A percentile compares a stretch with the other conserved stretches of the same genome.
Conservation (phyloP, 1,284 basidiomycete species). For the Leccinum subrobustum region DNA sequence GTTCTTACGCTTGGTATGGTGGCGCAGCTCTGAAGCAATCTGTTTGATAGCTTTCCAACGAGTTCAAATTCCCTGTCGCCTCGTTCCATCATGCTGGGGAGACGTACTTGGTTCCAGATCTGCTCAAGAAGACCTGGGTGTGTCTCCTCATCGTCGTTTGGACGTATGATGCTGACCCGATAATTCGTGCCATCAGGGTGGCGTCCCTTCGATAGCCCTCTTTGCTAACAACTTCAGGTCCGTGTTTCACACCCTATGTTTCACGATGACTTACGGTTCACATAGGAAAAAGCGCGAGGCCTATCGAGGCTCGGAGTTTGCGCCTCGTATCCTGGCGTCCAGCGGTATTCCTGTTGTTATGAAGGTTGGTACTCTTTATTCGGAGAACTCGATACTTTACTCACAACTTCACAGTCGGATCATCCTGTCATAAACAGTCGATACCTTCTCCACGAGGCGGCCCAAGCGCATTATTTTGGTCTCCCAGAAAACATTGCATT, state of each 20-base stretch:
- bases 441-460: slow-evolving; percentile 63
- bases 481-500: slow-evolving; percentile 43
- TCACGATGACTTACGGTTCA: background rate
- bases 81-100: slow-evolving; percentile 79
- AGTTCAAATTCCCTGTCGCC: slow-evolving; percentile 70
- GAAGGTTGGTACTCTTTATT: slow-evolving; percentile 37
- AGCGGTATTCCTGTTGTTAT: slow-evolving; percentile 54
- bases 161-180: slow-evolving; percentile 12
- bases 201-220: slow-evolving; percentile 57
- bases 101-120: slow-evolving; percentile 71
- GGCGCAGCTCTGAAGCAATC: slow-evolving; percentile 20
- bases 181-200: slow-evolving; percentile 31
- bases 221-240: slow-evolving; percentile 61
- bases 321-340: slow-evolving; percentile 57
- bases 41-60: slow-evolving; percentile 58
- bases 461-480: slow-evolving; percentile 61
- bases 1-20: slow-evolving; percentile 6
- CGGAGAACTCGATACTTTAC: background rate
- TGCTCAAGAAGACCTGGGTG: slow-evolving; percentile 61
- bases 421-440: slow-evolving; percentile 55
- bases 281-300: slow-evolving; percentile 61
- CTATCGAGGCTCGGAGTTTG: slow-evolving; percentile 65
- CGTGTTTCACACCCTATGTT: background rate
- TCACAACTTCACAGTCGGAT: slow-evolving; percentile 36
- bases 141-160: slow-evolving; percentile 8